Evolutionary conservation across 23 red algal species (phyloP), one percentile per base, ranked within the genome.

Genomic region (Gracilaria gracilis): DNA sequence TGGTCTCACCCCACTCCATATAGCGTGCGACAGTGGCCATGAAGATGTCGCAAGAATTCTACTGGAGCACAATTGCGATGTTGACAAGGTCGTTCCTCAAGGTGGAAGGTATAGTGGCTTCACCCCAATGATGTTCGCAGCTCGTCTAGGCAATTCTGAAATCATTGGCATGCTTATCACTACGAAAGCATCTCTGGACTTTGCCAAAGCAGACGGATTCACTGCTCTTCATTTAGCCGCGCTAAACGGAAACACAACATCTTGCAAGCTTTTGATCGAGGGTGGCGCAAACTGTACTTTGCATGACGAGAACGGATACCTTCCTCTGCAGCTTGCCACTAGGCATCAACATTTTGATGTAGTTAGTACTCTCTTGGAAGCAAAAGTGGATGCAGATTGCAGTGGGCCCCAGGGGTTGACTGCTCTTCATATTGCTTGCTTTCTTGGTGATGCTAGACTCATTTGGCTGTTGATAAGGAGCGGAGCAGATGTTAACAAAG

Each of bases 311-410:
- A 87, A 67, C 13, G 84, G 84, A 29, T 87, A 87, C 32, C 67
- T 87, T 34, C 84, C 67, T 32, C 37, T 86, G 27, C 84, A 87
- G 34, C 67, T 87, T 9, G 84, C 84, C 23, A 87, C 84, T 40
- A 64, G 83, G 40, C 84, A 87, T 74, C 50, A 59, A 24, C 84
- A 87, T 48, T 87, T 75, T 87, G 67, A 77, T 24, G 67, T 87
- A 48, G 84, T 87, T 21, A 76, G 49, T 50, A 44, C 51, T 35
- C 50, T 87, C 29, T 47, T 87, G 23, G 84, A 57, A 58, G 25
- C 84, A 20, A 87, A 87, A 21, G 84, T 87, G 4, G 67, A 73
- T 50, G 62, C 84, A 57, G 67, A 87, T 58, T 74, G 84, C 38
- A 73, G 67, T 32, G 84, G 84, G 21, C n/a, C 65, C 16, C 84